phyloP scores from a whole-genome alignment of 495 filamentous ascomycete genomes.

The Mytilinidion resinicola region DNA sequence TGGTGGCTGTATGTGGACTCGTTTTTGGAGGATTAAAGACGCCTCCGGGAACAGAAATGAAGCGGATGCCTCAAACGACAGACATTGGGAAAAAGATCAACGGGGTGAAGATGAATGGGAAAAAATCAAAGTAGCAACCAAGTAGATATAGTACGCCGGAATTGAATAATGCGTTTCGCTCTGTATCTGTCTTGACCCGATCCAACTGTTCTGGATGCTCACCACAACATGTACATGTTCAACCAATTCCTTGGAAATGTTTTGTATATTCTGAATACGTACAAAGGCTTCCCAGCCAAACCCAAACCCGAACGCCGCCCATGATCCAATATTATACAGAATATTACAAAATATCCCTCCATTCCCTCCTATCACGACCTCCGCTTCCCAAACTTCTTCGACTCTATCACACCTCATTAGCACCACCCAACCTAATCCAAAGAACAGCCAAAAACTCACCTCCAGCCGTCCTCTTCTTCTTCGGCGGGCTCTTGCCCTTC shows the following conservation, averaged over 20 bases:
- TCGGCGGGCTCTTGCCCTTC: constrained; percentile 83
- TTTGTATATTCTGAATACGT: too few species aligned
- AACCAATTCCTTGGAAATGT: too few species aligned
- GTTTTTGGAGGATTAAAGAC: constrained; percentile 60
- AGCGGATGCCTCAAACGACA: constrained; percentile 5
- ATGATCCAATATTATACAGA: background rate
- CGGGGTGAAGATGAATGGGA: background rate
- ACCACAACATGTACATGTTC: too few species aligned
- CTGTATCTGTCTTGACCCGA: too few species aligned
- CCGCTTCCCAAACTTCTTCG: constrained; percentile 27
- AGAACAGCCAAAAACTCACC: constrained; percentile 43
- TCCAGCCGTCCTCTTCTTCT: constrained; percentile 72
- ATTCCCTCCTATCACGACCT: background rate
- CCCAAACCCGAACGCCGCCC: background rate
- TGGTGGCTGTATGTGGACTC: constrained; percentile 63
- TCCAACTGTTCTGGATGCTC: too few species aligned
- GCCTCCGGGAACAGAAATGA: constrained; percentile 27
- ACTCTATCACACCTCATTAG: constrained; percentile 8
- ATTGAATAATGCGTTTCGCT: too few species aligned
- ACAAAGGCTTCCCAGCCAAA: too few species aligned
- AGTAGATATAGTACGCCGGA: too few species aligned
- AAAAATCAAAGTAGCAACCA: background rate
- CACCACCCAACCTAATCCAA: background rate
- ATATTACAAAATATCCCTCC: background rate
- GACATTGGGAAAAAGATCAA: background rate